Base-by-base conservation (phyloP, 2,329 filamentous ascomycete species). In the Ampelomyces quisqualis region DNA sequence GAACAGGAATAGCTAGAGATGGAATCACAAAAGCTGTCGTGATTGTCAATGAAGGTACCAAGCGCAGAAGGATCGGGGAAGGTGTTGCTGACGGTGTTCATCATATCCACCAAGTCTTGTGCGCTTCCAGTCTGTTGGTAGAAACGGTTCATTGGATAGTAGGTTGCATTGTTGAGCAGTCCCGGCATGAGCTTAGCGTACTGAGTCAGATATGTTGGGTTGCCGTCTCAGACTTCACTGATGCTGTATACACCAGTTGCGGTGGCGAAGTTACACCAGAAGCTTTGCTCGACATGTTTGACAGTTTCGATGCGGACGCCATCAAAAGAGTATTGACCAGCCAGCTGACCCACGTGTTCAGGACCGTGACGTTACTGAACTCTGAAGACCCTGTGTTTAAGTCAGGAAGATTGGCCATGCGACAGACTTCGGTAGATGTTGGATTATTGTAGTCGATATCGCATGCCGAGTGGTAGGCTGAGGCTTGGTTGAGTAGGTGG, bases 241-340 rank as follows among this genome's bases (percentile, higher is more conserved):
- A 83, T 70, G 4, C 74, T 70, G 59, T 81, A 84, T 2, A 83
- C 77, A 4, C 79, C 80, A 1, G 79, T 73, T 2, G 74, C 76
- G 5, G 69, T 53, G 15, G 73, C 67, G 51, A 84, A 85, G 0
- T 56, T 63, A 0, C 77, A 67, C 70, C 80, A 82, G 62, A 82
- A 85, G 8, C 70, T 71, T 45, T 76, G 75, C 47, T 81, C 73
- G 10, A 83, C 78, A 58, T 84, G 79, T 63, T 80, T 82, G 47
- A 79, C 79, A 0, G 78, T 81, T 48, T 84, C 80, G 51, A 83
- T 77, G 22, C 80, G 77, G 8, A 82, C 68, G 2, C 80, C 79
- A 57, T 81, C 80, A 33, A 68, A 65, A 4, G 33, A 33, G 47
- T 62, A 65, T 29, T 53, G 3, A 62, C 53, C 8, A 65, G 60